A percentile compares a stretch with the other conserved stretches of the same genome.
These are phyloP conservation scores for Glutinoglossum americanum DNA, from an alignment of 495 filamentous ascomycete species.

Conservation along the genomic window DNA sequence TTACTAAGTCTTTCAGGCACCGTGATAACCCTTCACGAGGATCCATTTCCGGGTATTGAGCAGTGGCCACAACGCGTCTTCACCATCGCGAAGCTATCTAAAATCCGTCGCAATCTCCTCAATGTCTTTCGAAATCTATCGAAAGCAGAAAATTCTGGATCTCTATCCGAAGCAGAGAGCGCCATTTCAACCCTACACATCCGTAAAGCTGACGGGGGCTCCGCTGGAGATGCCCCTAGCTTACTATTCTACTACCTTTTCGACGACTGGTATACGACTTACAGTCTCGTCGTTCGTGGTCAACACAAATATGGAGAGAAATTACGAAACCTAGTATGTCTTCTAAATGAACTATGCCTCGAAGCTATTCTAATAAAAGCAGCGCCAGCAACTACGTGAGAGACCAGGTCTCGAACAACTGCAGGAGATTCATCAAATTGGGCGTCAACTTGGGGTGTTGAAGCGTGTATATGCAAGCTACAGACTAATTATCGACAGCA, in stretches of 20 bases:
- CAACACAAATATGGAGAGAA: conserved; percentile 37
- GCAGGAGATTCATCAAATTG: conserved; percentile 49
- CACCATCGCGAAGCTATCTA: conserved; percentile 21
- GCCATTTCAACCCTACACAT: conserved; percentile 16
- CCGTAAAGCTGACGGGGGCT: conserved; percentile 7
- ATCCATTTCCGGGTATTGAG: conserved; percentile 28
- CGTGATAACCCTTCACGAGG: conserved; percentile 57
- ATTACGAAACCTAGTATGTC: conserved; percentile 33
- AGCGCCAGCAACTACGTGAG: conserved; percentile 37
- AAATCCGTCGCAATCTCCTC: conserved; percentile 43
- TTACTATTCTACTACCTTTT: conserved; percentile 74
- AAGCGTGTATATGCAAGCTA: conserved; percentile 66
- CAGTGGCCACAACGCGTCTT: conserved; percentile 13
- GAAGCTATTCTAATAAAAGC: background rate
- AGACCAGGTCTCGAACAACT: conserved; percentile 39
- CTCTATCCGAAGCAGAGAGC: conserved; percentile 5
- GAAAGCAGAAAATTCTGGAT: conserved; percentile 19
- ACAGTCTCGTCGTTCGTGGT: conserved; percentile 35
- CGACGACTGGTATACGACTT: conserved; percentile 62
- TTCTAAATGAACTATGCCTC: background rate
- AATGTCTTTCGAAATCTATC: conserved; percentile 57
- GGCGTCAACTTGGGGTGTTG: conserved; percentile 39
- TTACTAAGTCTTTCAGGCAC: conserved; percentile 27
- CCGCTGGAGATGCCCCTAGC: conserved; percentile 32
- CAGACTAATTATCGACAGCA: conserved; percentile 50